Base-by-base conservation (phyloP, 176 grass and related monocot species). In the Saccharum spontaneum region DNA sequence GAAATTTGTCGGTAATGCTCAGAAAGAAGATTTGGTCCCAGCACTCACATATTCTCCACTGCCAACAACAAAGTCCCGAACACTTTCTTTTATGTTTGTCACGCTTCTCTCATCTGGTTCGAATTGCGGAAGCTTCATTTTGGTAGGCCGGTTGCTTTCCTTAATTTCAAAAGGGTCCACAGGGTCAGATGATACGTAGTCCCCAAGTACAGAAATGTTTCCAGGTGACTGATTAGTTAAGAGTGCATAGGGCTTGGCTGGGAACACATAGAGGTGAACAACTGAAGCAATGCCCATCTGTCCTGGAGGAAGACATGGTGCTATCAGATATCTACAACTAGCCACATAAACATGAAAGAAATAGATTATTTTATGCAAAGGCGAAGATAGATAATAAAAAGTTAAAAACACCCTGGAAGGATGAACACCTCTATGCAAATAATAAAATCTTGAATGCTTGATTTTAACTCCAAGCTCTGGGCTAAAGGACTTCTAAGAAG, bases 341-440 rank as follows among this genome's bases (percentile, higher is more conserved):
- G 80, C n/a, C 33, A 86, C 37, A 77, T 17, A 86, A 70, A 30
- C 28, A 86, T 79, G 2, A 78, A 57, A 31, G 20, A 62, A 79
- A 79, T 40, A 40, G 7, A 86, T 71, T 67, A 16, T 57, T 63
- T 61, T 14, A 64, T 65, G 72, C 15, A 63, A 54, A 70, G 75
- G 13, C 30, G 5, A 78, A 83, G 37, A 73, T 41, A 17, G 67
- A 36, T 80, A 74, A 33, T 30, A 18, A 33, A 62, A 24, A 62
- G 10, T 61, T 61, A 23, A 60, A 72, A 74, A 52, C 59, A 74
- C 36, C 46, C 43, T 49, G 20, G 52, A 88, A 76, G 81, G 55
- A 24, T 78, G 86, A 71, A 87, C 94, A 94, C 97, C 97, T 99
- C 97, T 92, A 97, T 94, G 85, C 97, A 99, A 79, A 99, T 99